Conservation (phyloP, 495 filamentous ascomycete species). For the Parathielavia appendiculata region DNA sequence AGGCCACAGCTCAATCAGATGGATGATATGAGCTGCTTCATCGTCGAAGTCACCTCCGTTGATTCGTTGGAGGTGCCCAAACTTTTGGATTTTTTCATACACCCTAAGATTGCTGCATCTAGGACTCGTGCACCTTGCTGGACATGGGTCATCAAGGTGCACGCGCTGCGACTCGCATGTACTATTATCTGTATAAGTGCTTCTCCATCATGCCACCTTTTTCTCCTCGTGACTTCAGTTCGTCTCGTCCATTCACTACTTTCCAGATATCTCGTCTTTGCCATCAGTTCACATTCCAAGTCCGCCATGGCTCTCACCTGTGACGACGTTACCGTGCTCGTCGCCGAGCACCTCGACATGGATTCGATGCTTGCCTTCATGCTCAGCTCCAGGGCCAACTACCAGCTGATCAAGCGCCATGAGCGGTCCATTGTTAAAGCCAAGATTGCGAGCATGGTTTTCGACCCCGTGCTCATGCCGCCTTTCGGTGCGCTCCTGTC, state of each 20-base stretch:
- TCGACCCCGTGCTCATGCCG: background rate
- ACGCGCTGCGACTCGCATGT: background rate
- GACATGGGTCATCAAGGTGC: constrained; percentile 11
- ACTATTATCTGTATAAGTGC: background rate
- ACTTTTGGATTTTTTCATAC: no score
- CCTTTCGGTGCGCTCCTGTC: constrained; percentile 4
- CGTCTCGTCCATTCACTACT: background rate
- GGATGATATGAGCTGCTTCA: no score
- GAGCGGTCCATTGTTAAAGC: constrained; percentile 9
- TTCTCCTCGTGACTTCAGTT: background rate
- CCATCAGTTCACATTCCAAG: background rate
- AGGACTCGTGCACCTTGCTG: constrained; percentile 1
- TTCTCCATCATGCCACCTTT: background rate
- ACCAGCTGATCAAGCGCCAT: background rate
- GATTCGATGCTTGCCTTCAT: constrained; percentile 3
- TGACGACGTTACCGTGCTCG: constrained; percentile 2
- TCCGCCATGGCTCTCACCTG: constrained; percentile 3
- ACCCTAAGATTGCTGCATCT: no score
- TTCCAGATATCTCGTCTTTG: background rate
- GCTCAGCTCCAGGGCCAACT: constrained; percentile 12
- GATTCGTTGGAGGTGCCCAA: no score
- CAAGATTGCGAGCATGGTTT: constrained; percentile 2
- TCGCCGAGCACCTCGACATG: constrained; percentile 10
- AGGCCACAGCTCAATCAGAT: no score
- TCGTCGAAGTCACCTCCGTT: no score